Base-by-base conservation (phyloP, 164 flowering plant genomes). In the Vitis rupestris region DNA sequence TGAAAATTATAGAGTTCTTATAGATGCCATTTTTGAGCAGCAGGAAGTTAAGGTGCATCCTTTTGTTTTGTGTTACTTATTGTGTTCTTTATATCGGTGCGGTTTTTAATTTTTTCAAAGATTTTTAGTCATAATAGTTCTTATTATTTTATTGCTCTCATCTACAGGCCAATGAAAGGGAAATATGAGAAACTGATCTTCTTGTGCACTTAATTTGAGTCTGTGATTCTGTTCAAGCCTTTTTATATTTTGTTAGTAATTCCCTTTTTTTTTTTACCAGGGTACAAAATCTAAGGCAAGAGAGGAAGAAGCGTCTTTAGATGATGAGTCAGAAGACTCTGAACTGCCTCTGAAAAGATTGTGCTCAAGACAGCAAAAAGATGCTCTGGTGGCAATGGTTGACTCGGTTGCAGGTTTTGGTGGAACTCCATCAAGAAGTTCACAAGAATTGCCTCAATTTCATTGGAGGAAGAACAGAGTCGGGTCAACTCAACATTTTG, bases 1-100 rank as follows among this genome's bases (percentile, higher is more conserved):
- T 23, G 64, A 59, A 2, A 19, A 60, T 31, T 72, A 72, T 30
- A 31, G 44, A 65, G 74, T 66, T 66, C 70, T 72, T 65, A 9
- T 59, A 23, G 69, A 65, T n/a, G 74, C 69, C 14, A 58, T 72
- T 30, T 51, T 65, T 49, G 69, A 72, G 8, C 29, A 49, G 13
- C 52, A 65, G 64, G 58, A 65, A 3, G 1, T 9, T 5, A 52
- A 72, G 69, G 74, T 66, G 16, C n/a, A 37, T 11, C 15, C 54
- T 51, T 51, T 51, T 9, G 54, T 51, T 51, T 51, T 10, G 13
- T 51, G 54, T 51, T 10, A 51, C 14, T 11, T 11, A 53, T 53
- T 53, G 7, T 12, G 15, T 53, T 53, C 17, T 53, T 53, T 53
- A 13, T 14, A 53, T 53, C 0, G 3, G 56, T 53, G 56, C 5